These are phyloP conservation scores for Whalleya microplaca DNA, from an alignment of 2,329 filamentous ascomycete species.

Conservation along the genomic window DNA sequence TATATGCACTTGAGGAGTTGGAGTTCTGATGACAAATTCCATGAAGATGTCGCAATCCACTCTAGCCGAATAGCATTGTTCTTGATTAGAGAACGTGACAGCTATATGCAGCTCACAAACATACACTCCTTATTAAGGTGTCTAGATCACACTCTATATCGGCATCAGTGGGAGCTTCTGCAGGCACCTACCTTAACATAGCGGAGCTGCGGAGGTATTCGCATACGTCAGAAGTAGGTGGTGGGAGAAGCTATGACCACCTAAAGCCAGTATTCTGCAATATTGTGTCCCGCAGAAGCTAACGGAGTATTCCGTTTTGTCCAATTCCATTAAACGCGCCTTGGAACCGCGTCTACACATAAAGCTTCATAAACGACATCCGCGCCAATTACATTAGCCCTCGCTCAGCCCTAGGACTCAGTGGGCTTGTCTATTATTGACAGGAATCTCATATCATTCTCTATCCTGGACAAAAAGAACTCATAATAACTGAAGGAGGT, in stretches of 20 bases:
- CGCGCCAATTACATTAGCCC: not conserved
- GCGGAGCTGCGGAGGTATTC: too few relatives aligned
- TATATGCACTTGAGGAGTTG: constrained; percentile 7
- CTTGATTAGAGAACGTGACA: not conserved
- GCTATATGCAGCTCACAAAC: not conserved
- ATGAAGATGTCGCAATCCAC: constrained; percentile 26
- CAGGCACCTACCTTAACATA: not conserved
- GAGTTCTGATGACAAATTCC: constrained; percentile 22
- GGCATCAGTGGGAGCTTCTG: not conserved
- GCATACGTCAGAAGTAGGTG: too few relatives aligned
- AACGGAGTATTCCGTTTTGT: not conserved
- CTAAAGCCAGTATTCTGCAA: too few relatives aligned
- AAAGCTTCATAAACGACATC: not conserved
- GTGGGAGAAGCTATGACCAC: too few relatives aligned
- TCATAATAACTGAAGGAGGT: not conserved
- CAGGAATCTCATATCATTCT: not conserved
- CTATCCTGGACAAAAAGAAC: not conserved
- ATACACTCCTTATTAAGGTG: not conserved
- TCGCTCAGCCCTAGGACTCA: not conserved
- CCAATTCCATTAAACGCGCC: not conserved
- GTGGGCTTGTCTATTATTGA: not conserved
- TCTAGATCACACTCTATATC: too few relatives aligned
- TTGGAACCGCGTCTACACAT: not conserved
- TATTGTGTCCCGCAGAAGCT: too few relatives aligned
- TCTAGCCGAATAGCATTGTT: constrained; percentile 16